Evolutionary conservation across 805 yeast genomes (phyloP), one percentile per base, ranked within the genome.

Genomic region (Starmera quercuum): DNA sequence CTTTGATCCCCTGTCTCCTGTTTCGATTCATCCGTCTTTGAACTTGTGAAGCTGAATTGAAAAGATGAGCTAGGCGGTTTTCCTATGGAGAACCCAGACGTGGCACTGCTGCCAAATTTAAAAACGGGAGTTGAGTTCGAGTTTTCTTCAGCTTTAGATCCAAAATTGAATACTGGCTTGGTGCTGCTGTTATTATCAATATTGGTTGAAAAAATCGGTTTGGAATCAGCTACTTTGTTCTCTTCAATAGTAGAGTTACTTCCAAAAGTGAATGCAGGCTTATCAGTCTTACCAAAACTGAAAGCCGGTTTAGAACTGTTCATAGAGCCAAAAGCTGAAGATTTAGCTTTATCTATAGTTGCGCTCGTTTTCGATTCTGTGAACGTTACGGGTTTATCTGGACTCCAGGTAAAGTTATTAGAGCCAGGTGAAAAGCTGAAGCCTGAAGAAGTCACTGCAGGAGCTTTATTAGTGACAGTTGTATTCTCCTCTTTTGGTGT

Each of bases 211-310:
- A n/a, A n/a, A n/a, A n/a, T n/a, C n/a, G n/a, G n/a, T n/a, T n/a
- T n/a, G 14, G 28, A 20, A 12, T 29, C 34, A 24, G 13, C 16
- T 5, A 18, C 16, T 8, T 6, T 6, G 12, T 23, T 15, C 13
- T 23, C 26, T 15, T 15, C 35, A 28, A n/a, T 7, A 10, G 31
- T n/a, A 10, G 27, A 29, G 15, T 33, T 18, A 10, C 28, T 56
- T 48, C 49, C 50, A 38, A 55, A 58, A 13, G 45, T 29, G 40
- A 56, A 56, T 17, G 48, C 25, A n/a, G 42, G 42, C 34, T 36
- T 30, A 21, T 34, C 18, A 7, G 49, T 37, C 20, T 49, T 36
- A 10, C 44, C 46, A 36, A 52, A 49, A 6, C 47, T 33, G 35
- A 47, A 45, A 11, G 47, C 33, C 10, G 57, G 49, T 12, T 42